These are phyloP conservation scores for Aspergillus calidoustus DNA, from an alignment of 2,329 filamentous ascomycete genomes.

Conservation along the genomic window DNA sequence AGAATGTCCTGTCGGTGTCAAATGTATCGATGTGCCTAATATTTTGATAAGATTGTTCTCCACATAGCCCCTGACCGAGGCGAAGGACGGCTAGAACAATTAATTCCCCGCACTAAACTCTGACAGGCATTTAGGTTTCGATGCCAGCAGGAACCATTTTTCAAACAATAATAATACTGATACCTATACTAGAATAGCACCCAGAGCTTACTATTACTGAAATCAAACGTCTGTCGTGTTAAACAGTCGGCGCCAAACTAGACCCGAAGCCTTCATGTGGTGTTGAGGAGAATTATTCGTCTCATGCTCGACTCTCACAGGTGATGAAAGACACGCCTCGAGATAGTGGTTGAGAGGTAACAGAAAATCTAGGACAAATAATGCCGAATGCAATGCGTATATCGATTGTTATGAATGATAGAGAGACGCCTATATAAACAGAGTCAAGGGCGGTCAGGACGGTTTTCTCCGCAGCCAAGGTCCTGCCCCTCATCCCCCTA, in stretches of 20 bases:
- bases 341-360: too few species aligned
- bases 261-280: neutral
- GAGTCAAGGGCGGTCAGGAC: neutral
- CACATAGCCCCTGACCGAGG: slow-evolving; percentile 12
- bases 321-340: too few species aligned
- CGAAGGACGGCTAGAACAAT: neutral
- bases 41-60: slow-evolving; percentile 10
- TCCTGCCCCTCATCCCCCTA: neutral
- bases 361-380: too few species aligned
- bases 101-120: slow-evolving; percentile 18
- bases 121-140: neutral
- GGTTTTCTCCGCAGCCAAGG: neutral
- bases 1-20: neutral
- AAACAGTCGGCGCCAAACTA: neutral
- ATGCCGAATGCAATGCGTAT: too few species aligned
- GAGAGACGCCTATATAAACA: too few species aligned
- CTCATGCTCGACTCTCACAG: too few species aligned
- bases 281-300: neutral
- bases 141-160: neutral
- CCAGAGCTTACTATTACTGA: neutral
- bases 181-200: neutral
- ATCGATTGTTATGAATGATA: too few species aligned
- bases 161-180: neutral
- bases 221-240: neutral
- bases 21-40: neutral